Base-by-base conservation (phyloP, 2,329 filamentous ascomycete species). In the Teratosphaeriaceae sp. region DNA sequence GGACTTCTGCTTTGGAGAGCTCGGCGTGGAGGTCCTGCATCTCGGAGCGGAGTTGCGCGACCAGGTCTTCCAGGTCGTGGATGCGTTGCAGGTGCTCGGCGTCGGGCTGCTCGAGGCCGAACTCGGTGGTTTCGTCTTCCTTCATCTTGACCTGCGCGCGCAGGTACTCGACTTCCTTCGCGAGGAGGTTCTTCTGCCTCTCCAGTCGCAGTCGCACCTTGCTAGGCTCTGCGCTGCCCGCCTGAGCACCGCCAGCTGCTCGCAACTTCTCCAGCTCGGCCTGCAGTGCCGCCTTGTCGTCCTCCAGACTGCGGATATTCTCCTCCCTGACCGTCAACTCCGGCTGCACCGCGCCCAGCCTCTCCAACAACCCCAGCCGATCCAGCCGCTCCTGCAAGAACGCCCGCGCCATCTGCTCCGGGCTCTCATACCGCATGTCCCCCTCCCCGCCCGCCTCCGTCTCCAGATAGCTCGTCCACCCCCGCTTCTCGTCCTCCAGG, bases 121-220 rank as follows among this genome's bases (percentile, higher is more conserved):
- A 85, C 0, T 89, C 89, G 41, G 80, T 79, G 56, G 97, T 89
- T 64, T 98, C 92, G 1, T 80, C 78, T 57, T 97, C 87, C 47
- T 94, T 69, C 0, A 85, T 84, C 66, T 89, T 89, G 42, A 97
- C 75, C 64, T 98, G 92, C 0, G 88, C 90, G 18, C 92, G 85
- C 5, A 98, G 75, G 61, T 94, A 95, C 53, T 96, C 89, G 0
- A 92, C 87, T 62, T 98, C 94, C 60, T 96, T 96, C 19, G 88
- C 75, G 0, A 89, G 88, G 6, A 98, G 75, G 1, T 76, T 79
- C 45, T 87, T 85, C 61, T 97, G 90, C 45, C 92, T 77, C 56
- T 98, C 90, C 0, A 96, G 69, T 23, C 92, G 79, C 41, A 84
- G 70, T 33, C 80, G 82, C 1, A 78, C 75, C 65, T 88, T 78